phyloP scores from a whole-genome alignment of 306 rosid genomes.

The Begonia masoniana region DNA sequence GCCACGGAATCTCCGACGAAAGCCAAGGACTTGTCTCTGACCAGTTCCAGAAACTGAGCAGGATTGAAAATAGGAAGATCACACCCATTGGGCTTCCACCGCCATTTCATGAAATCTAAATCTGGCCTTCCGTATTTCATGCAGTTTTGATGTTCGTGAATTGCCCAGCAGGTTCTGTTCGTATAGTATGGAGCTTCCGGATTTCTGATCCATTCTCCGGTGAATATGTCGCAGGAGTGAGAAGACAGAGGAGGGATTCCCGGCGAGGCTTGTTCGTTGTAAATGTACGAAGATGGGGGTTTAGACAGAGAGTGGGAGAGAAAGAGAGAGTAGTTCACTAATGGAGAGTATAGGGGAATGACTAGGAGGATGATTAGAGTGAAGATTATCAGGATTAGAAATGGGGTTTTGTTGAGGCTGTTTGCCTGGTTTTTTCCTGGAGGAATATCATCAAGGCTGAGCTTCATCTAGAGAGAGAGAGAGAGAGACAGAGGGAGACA shows the following conservation, averaged over 20 bases:
- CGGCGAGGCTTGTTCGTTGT: slow-evolving; percentile 11
- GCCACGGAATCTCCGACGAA: slow-evolving; percentile 91
- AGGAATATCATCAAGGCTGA: slow-evolving; percentile 17
- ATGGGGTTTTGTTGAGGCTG: slow-evolving; percentile 28
- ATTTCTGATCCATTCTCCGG: slow-evolving; percentile 62
- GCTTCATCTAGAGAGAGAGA: slow-evolving; percentile 17
- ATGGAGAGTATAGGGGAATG: slow-evolving; percentile 36
- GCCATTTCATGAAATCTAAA: slow-evolving; percentile 52
- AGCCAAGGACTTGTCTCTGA: slow-evolving; percentile 59
- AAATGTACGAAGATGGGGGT: slow-evolving; percentile 12
- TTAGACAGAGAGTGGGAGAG: slow-evolving; percentile 9
- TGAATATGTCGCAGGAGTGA: slow-evolving; percentile 43
- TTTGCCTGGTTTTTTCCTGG: slow-evolving; percentile 19
- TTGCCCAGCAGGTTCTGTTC: slow-evolving; percentile 42
- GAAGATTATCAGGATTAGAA: slow-evolving; percentile 28
- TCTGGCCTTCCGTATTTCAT: slow-evolving; percentile 71
- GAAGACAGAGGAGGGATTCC: slow-evolving; percentile 5
- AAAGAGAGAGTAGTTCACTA: slow-evolving; percentile 23
- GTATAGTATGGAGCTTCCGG: slow-evolving; percentile 42
- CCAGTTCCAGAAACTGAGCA: slow-evolving; percentile 44
- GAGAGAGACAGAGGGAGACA: slow-evolving; percentile 11
- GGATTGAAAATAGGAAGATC: slow-evolving; percentile 68
- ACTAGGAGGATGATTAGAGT: slow-evolving; percentile 33
- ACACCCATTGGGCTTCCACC: slow-evolving; percentile 83
- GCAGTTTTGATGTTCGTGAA: slow-evolving; percentile 68